These are phyloP conservation scores for Postia placenta DNA, from an alignment of 768 basidiomycete genomes.

Conservation along the genomic window DNA sequence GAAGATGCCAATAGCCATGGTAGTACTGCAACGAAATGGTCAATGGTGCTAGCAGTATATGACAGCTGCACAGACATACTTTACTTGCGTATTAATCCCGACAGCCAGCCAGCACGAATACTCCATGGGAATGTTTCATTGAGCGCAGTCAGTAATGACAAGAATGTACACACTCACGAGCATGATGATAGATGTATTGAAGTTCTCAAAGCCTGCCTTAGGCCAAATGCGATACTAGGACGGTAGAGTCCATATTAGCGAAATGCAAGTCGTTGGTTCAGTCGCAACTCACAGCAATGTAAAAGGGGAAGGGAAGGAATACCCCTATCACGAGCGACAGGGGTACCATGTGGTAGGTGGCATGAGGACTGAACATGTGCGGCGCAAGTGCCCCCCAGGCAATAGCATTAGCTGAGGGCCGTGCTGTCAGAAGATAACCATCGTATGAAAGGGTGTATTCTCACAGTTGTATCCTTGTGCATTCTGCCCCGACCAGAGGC, in stretches of 20 bases:
- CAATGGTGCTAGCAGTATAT: background rate
- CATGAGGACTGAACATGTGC: slow-evolving; percentile 13
- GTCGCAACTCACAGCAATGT: slow-evolving; percentile 27
- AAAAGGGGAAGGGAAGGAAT: slow-evolving; percentile 51
- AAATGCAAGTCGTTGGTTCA: background rate
- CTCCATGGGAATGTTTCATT: slow-evolving; percentile 20
- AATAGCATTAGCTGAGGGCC: slow-evolving; percentile 30
- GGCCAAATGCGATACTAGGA: slow-evolving; percentile 37
- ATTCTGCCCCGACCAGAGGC: slow-evolving; percentile 46
- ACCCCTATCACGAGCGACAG: slow-evolving; percentile 44
- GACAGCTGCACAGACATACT: slow-evolving; percentile 19
- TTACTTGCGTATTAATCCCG: slow-evolving; percentile 51
- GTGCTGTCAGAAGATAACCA: background rate
- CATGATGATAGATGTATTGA: slow-evolving; percentile 42
- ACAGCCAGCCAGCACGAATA: slow-evolving; percentile 41
- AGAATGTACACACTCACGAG: slow-evolving; percentile 14
- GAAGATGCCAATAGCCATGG: slow-evolving; percentile 39
- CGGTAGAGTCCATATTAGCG: background rate
- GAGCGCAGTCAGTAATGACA: slow-evolving; percentile 30
- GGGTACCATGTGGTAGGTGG: slow-evolving; percentile 12
- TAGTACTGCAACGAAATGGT: slow-evolving; percentile 11
- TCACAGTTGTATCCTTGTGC: slow-evolving; percentile 39
- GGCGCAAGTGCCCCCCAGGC: slow-evolving; percentile 50
- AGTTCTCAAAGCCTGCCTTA: slow-evolving; percentile 38
- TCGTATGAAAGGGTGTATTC: background rate